phyloP scores from a whole-genome alignment of 2,329 filamentous ascomycete species.

The Monilinia vaccinii-corymbosi region DNA sequence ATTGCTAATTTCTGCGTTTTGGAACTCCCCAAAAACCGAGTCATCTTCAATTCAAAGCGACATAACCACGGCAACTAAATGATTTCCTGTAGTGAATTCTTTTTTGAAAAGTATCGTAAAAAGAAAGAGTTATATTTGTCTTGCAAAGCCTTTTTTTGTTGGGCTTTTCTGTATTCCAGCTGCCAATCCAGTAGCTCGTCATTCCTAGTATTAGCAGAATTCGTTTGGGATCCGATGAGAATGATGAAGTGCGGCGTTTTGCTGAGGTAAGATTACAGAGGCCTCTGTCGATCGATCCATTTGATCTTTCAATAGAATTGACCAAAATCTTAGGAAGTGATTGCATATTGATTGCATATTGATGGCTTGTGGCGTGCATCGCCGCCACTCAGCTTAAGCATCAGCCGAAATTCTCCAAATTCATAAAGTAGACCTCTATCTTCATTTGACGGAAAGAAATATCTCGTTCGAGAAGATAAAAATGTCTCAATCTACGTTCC shows the following conservation, averaged over 20 bases:
- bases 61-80: no score
- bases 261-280: background rate
- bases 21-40: no score
- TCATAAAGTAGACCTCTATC: background rate
- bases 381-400: background rate
- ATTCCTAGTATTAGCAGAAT: background rate
- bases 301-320: background rate
- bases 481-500: background rate
- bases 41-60: constrained; percentile 24
- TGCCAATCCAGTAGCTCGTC: no score
- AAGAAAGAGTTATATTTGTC: background rate
- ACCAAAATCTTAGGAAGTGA: background rate
- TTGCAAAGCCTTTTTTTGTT: no score
- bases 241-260: background rate
- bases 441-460: background rate
- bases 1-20: no score
- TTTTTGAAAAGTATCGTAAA: no score
- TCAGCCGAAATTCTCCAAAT: background rate
- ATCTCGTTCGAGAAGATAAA: background rate
- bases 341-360: background rate
- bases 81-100: no score
- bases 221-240: background rate
- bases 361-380: background rate
- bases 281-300: background rate
- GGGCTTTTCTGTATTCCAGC: no score